Percentiles rank a stretch among this genome's conserved stretches.
phyloP scores from a whole-genome alignment of 1,139 yeast species.

The Saccharomyces pastorianus region DNA sequence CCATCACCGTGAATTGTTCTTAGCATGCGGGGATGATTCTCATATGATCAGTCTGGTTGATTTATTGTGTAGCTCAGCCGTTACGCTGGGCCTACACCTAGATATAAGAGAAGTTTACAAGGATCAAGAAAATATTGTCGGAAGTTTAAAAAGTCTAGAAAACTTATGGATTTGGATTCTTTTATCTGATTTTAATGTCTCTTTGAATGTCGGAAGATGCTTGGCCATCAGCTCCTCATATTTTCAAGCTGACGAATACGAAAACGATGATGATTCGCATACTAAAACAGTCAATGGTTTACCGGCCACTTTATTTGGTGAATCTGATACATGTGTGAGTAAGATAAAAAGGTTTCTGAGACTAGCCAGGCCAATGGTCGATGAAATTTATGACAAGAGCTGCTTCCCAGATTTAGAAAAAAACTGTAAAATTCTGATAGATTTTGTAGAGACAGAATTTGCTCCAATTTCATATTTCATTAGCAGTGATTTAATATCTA shows the following conservation, averaged over 20 bases:
- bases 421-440: conserved; percentile 8
- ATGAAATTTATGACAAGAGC: conserved; percentile 8
- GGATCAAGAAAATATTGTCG: conserved; percentile 16
- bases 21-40: conserved; percentile 26
- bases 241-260: conserved; percentile 12
- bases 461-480: conserved; percentile 16
- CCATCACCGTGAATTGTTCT: conserved; percentile 15
- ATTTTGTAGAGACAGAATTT: conserved; percentile 19
- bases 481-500: conserved; percentile 7
- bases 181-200: conserved; percentile 23
- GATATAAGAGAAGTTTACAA: conserved; percentile 23
- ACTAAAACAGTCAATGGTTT: background rate
- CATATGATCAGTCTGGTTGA: conserved; percentile 20
- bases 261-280: background rate
- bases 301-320: background rate
- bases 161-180: conserved; percentile 28
- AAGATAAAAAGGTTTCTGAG: conserved; percentile 13
- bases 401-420: conserved; percentile 13
- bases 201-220: conserved; percentile 29
- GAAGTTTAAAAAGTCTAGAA: conserved; percentile 19
- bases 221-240: conserved; percentile 17
- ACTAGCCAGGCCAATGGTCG: conserved; percentile 19
- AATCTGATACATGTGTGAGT: conserved; percentile 5
- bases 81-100: conserved; percentile 30
- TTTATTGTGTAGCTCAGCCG: conserved; percentile 22